Evolutionary conservation across 140 eudicot genomes (phyloP), one percentile per base, ranked within the genome.

Genomic region (Anethum foeniculum): DNA sequence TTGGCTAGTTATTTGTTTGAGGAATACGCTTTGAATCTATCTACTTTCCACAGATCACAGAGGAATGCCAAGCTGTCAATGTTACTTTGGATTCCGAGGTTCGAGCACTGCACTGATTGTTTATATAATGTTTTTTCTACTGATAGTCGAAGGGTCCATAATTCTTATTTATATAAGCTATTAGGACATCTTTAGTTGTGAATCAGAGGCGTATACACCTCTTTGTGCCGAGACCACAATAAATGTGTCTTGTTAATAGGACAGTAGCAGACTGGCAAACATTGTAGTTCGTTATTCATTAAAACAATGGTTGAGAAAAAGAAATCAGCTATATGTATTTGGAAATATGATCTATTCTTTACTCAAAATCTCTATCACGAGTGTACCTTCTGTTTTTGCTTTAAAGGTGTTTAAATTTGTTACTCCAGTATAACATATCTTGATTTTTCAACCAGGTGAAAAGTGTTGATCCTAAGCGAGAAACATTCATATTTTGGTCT

Each of bases 1-100:
- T 78, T 77, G 48, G 48, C 58, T 51, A 52, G 23, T 69, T 82
- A 38, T 27, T 38, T 32, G 41, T 13, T 64, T 76, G 27, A 43
- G 36, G 52, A 58, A 36, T 36, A 27, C 36, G 41, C 56, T 48
- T 79, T 34, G 32, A 78, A 72, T 8, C 48, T 68, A 56, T 73
- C 49, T 67, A 47, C 56, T 67, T 73, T 83, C 19, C 80, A 62
- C 82, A 94, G 99, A 93, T 84, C 43, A 91, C 86, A 43, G 92
- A 88, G 78, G 96, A 95, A 81, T 91, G 88, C 82, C 99, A 95
- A 84, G 90, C 91, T 79, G 96, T 96, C 62, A 83, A 84, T 84
- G 96, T 96, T 79, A 88, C 88, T 21, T 81, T 87, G 85, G 83
- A 79, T 75, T 77, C 90, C 82, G 97, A 93, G 99, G 99, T 96